Evolutionary conservation across 2,329 filamentous ascomycete species (phyloP).

Genomic region (Ascocoryne sarcoides): DNA sequence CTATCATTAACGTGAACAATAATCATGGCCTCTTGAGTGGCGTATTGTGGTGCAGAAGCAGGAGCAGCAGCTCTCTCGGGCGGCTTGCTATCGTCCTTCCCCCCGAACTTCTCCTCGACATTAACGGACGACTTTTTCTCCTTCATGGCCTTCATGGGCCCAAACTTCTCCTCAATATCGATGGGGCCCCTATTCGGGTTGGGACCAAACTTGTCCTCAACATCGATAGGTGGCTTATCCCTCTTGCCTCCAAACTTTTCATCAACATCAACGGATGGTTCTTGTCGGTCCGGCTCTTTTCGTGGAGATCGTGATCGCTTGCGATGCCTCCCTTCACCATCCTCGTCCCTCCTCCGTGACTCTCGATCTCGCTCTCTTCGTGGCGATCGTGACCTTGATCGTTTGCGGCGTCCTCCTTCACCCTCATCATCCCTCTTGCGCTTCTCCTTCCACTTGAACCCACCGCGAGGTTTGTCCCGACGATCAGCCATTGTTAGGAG

Average conservation of each 20-base stretch:
- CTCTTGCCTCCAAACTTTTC: slow-evolving; percentile 8
- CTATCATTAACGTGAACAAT: slow-evolving; percentile 90
- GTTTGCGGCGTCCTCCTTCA: slow-evolving; percentile 42
- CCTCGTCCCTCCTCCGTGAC: neutral
- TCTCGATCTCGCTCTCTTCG: slow-evolving; percentile 24
- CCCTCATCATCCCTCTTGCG: slow-evolving; percentile 36
- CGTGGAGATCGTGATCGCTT: slow-evolving; percentile 10
- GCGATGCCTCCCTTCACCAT: slow-evolving; percentile 1
- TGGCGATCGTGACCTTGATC: slow-evolving; percentile 34
- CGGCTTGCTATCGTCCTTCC: slow-evolving; percentile 11
- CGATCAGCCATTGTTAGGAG: too few species aligned
- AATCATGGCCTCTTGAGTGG: slow-evolving; percentile 67
- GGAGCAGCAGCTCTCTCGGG: slow-evolving; percentile 18
- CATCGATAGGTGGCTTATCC: slow-evolving; percentile 8
- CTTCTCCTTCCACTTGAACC: slow-evolving; percentile 52
- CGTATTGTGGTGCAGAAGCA: slow-evolving; percentile 20
- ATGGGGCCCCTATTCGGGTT: too few species aligned
- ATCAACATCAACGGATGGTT: too few species aligned
- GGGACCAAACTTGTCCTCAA: slow-evolving; percentile 10
- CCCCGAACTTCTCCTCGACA: slow-evolving; percentile 7
- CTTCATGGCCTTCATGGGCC: too few species aligned
- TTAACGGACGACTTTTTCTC: too few species aligned
- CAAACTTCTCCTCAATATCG: too few species aligned
- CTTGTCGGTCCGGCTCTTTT: too few species aligned
- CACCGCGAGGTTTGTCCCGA: slow-evolving; percentile 25